Evolutionary conservation across 306 rosid genomes (phyloP).

Genomic region (Vigna reflexopilosa): DNA sequence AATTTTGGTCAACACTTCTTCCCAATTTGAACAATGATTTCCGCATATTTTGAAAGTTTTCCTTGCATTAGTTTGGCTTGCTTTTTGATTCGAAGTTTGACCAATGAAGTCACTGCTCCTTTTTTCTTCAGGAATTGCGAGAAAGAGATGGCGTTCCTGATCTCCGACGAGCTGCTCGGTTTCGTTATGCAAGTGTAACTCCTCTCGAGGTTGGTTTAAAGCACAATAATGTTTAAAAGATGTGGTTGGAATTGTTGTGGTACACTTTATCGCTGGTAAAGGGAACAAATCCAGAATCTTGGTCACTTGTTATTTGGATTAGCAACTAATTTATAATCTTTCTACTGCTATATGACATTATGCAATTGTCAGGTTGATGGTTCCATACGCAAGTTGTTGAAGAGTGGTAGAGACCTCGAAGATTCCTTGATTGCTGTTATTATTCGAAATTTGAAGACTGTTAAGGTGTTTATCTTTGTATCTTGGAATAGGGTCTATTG

Average conservation of each 20-base stretch:
- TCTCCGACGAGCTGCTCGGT: slow-evolving; percentile 84
- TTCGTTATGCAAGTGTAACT: slow-evolving; percentile 75
- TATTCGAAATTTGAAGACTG: slow-evolving; percentile 82
- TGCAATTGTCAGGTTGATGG: slow-evolving; percentile 63
- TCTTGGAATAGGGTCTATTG: slow-evolving; percentile 34
- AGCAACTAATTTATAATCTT: slow-evolving; percentile 12
- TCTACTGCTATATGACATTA: slow-evolving; percentile 25
- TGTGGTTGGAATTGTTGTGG: slow-evolving; percentile 18
- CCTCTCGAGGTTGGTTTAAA: slow-evolving; percentile 77
- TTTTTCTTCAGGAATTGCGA: slow-evolving; percentile 66
- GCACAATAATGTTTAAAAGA: slow-evolving; percentile 29
- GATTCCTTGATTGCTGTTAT: slow-evolving; percentile 75
- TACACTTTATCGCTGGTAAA: slow-evolving; percentile 21
- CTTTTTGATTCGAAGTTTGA: slow-evolving; percentile 35
- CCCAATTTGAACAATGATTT: slow-evolving; percentile 19
- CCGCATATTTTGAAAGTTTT: slow-evolving; percentile 15
- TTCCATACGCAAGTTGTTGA: slow-evolving; percentile 65
- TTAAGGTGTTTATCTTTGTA: slow-evolving; percentile 63
- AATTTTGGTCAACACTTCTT: slow-evolving; percentile 27
- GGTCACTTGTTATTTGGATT: slow-evolving; percentile 20
- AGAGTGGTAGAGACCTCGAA: slow-evolving; percentile 75
- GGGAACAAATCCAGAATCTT: slow-evolving; percentile 30
- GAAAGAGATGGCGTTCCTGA: slow-evolving; percentile 90
- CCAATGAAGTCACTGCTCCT: slow-evolving; percentile 33
- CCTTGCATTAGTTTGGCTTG: slow-evolving; percentile 29